Percentiles rank a stretch among this genome's conserved stretches.
These are phyloP conservation scores for Schwanniomyces yamadae DNA, from an alignment of 805 yeast species.

Conservation along the genomic window DNA sequence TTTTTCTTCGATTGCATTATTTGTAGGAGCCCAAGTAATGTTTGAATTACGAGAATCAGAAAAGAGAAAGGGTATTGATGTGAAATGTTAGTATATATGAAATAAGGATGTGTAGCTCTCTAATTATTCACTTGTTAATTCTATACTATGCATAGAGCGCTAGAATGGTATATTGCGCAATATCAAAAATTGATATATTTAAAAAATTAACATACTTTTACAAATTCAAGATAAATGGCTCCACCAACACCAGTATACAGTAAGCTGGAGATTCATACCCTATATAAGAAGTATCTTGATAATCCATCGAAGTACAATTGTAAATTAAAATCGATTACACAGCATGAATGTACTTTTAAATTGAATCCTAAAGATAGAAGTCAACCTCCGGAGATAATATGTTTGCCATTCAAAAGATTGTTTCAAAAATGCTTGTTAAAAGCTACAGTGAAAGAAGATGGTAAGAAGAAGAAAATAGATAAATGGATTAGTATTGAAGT, in stretches of 20 bases:
- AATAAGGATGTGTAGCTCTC: too few species aligned
- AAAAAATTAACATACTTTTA: too few species aligned
- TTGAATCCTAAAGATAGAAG: slow-evolving; percentile 19
- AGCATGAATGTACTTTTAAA: slow-evolving; percentile 43
- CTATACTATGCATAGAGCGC: too few species aligned
- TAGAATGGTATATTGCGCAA: too few species aligned
- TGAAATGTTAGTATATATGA: slow-evolving; percentile 62
- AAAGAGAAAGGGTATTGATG: slow-evolving; percentile 75
- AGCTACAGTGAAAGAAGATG: slow-evolving; percentile 18
- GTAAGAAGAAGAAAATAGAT: slow-evolving; percentile 22
- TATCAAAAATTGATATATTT: too few species aligned
- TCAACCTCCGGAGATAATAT: slow-evolving; percentile 35
- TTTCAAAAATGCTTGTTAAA: slow-evolving; percentile 40
- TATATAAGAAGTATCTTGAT: slow-evolving; percentile 24
- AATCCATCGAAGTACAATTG: slow-evolving; percentile 35
- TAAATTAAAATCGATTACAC: slow-evolving; percentile 32
- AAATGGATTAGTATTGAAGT: slow-evolving; percentile 41
- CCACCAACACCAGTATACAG: slow-evolving; percentile 44
- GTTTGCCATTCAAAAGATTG: slow-evolving; percentile 42
- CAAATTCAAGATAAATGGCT: too few species aligned
- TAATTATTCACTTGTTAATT: too few species aligned
- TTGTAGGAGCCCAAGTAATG: slow-evolving; percentile 89
- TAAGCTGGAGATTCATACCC: slow-evolving; percentile 25
- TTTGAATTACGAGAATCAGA: slow-evolving; percentile 89
- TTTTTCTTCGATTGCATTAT: slow-evolving; percentile 62